Evolutionary conservation across 192 early-diverging fungal species (phyloP), one percentile per base, ranked within the genome.

Genomic region (Nowakowskiella sp.): DNA sequence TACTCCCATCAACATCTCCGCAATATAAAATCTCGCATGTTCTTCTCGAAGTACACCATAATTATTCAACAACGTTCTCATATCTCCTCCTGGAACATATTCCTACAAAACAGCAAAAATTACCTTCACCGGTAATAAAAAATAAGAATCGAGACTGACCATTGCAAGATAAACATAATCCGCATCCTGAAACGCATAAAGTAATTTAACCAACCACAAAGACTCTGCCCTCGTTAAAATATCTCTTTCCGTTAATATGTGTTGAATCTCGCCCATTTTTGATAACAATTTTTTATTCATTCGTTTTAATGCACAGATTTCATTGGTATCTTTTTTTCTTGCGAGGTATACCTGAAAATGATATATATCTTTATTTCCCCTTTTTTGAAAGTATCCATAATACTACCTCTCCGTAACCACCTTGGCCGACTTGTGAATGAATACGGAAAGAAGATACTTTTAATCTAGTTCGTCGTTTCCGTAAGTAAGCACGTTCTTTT

Each of bases 151-250:
- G 24, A 62, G 70, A 73, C 65, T 72, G 31, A 70, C 83, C 84
- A 89, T 87, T 19, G 83, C 87, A 51, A 89, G 51, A 51, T 85
- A 89, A 22, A 89, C 68, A 39, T 73, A 51, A 21, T 83, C 80
- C 13, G 54, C 50, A 64, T 89, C 87, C 47, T 89, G 92, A 59
- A 94, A 94, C 3, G 90, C 84, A 54, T 92, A 94, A 25, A 91
- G 78, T 30, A 94, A 70, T 64, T 87, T 88, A 25, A 94, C 89
- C 25, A 94, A 85, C 90, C 90, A 94, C n/a, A 73, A 52, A 4
- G 76, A 78, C 50, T 78, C 58, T 16, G 83, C 74, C 9, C 77
- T 74, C 0, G 82, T 71, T 39, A 89, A 72, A 49, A 89, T 80
- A 46, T 89, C 87, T 27, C 87, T 79, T 54, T 87, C 87, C 7